Base-by-base conservation (phyloP, 2,329 filamentous ascomycete species). In the Teratosphaeriaceae sp. region DNA sequence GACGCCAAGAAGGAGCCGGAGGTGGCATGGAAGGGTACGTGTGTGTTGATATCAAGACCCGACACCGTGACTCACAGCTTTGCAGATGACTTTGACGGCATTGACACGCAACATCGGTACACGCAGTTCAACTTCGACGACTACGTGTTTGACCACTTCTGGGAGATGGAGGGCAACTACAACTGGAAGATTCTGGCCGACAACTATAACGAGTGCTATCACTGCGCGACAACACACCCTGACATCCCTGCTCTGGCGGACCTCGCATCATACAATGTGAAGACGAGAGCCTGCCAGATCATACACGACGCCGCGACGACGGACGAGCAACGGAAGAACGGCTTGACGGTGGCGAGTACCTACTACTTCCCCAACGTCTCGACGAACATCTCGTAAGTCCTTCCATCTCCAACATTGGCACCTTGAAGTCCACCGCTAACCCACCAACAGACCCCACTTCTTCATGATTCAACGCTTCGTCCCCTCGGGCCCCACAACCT, bases 161-260 rank as follows among this genome's bases (percentile, higher is more conserved):
- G 74, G 73, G 69, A 76, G 50, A 72, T 77, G 69, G 70, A 76
- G 38, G 72, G 71, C 0, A 67, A 71, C 23, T 76, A 72, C 56
- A 79, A 79, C 64, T 80, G 76, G 76, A 80, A 80, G 63, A 72
- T 74, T 19, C 59, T 78, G 23, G 71, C 72, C 12, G 78, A 82
- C 56, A 80, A 82, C 64, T 82, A 79, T 66, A 82, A 82, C 57
- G 78, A 79, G 56, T 82, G 78, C 56, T 82, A 82, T 52, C 78
- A 81, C 64, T 80, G 76, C 65, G 71, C 72, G 39, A 74, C 72
- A 1, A 72, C 76, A 2, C 77, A 80, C 51, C 76, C 78, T 2
- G 74, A 78, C 44, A 73, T 80, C 23, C 68, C 74, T 3, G 65
- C 67, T 31, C 67, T 80, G n/a, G 70, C 76, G 34, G 74, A 80